Base-by-base conservation (phyloP, 768 basidiomycete genomes). In the Pleurotus citrinopileatus region DNA sequence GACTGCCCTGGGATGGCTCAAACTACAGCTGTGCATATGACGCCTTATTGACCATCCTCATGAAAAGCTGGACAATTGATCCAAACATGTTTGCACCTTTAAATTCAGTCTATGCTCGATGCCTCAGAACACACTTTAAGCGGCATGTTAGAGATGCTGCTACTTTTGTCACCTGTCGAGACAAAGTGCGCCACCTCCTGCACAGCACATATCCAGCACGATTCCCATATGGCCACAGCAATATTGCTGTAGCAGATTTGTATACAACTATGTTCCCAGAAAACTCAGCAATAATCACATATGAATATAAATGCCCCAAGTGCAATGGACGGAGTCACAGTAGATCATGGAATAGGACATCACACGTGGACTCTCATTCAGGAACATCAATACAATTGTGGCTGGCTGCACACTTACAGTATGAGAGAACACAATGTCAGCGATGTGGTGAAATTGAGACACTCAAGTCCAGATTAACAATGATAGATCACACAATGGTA, bases 11-110 rank as follows among this genome's bases (percentile, higher is more conserved):
- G 63, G 28, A 56, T 25, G 17, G 27, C 15, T 48, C 8, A 12
- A 52, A 59, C 38, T 59, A 57, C 26, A 64, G 63, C 25, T 64
- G 63, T 56, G 59, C 61, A 3, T 64, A 62, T 54, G 63, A 64
- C 47, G 29, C 57, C 20, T 37, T 58, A 3, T 23, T 43, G 13
- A 23, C 22, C 3, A 47, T 54, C 7, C 20, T 46, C 2, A 27
- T 1, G 22, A 4, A 47, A 28, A 9, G 22, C 1, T 55, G 43
- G 53, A 37, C 28, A 42, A 44, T 19, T 4, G 8, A 29, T 54
- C 22, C 4, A 12, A 2, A 3, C 8, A 28, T 28, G n/a, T 54
- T 34, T 27, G 46, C 10, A 26, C n/a, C 12, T 12, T 45, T 25
- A 25, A 28, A 17, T 10, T 26, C n/a, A 17, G 8, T 44, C 5